phyloP scores from a whole-genome alignment of 2,329 filamentous ascomycete species.

The Aspergillus ibericus region DNA sequence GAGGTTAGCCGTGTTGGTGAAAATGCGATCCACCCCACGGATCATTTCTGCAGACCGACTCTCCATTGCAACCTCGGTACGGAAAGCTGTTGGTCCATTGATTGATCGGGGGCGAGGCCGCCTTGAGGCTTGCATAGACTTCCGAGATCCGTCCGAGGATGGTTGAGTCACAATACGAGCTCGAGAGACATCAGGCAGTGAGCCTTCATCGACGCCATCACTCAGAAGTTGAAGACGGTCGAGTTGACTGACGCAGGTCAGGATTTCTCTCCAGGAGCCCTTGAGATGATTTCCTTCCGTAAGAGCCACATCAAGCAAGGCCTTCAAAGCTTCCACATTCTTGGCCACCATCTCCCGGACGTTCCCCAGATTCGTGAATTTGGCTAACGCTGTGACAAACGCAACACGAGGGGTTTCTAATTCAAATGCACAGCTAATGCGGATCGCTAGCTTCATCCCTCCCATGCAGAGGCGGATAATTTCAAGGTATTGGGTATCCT shows the following conservation, averaged over 20 bases:
- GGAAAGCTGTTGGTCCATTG: slow-evolving; percentile 56
- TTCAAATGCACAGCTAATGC: slow-evolving; percentile 90
- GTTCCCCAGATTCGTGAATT: slow-evolving; percentile 94
- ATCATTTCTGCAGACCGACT: slow-evolving; percentile 91
- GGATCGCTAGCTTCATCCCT: slow-evolving; percentile 89
- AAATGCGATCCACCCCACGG: slow-evolving; percentile 90
- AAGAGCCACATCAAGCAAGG: slow-evolving; percentile 85
- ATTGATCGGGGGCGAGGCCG: slow-evolving; percentile 50
- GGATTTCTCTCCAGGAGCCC: slow-evolving; percentile 90
- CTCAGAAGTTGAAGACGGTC: slow-evolving; percentile 94
- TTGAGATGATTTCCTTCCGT: slow-evolving; percentile 88
- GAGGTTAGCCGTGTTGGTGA: slow-evolving; percentile 91
- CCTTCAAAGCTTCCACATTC: slow-evolving; percentile 92
- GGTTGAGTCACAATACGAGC: slow-evolving; percentile 67
- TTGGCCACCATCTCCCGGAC: slow-evolving; percentile 92
- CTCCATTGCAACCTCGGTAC: slow-evolving; percentile 83
- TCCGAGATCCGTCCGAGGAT: slow-evolving; percentile 58
- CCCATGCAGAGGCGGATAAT: slow-evolving; percentile 91
- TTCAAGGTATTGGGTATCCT: slow-evolving; percentile 89
- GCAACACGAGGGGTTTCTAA: slow-evolving; percentile 90
- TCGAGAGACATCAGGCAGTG: slow-evolving; percentile 87
- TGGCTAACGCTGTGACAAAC: slow-evolving; percentile 88
- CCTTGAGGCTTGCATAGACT: slow-evolving; percentile 61
- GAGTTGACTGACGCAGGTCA: slow-evolving; percentile 93
- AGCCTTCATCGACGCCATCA: slow-evolving; percentile 88